Evolutionary conservation across 2,329 filamentous ascomycete species (phyloP), one percentile per base, ranked within the genome.

Genomic region (Thelonectria blattea): DNA sequence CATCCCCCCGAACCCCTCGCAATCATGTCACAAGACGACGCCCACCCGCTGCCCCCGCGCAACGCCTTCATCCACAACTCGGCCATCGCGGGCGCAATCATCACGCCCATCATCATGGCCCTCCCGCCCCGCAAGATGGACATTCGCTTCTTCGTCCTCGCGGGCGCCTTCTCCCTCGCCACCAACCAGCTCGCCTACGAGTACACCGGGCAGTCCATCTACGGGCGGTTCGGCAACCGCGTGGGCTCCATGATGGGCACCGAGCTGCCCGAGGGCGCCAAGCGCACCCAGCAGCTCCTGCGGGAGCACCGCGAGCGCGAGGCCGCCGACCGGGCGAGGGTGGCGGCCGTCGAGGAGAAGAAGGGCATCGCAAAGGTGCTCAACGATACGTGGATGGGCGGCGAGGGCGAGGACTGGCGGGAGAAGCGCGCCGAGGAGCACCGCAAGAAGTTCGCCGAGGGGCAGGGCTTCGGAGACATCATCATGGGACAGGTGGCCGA

Each of bases 401-500:
- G 78, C 39, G 84, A 86, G 71, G 73, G 73, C n/a, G 78, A 80
- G 46, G 79, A 83, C 64, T 87, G 85, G 85, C 77, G 79, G 70
- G 73, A 80, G 74, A 81, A 81, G 78, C 76, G 84, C 62, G 75
- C 79, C 3, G 78, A 78, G 69, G 78, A 81, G 71, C 83, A 86
- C 68, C 77, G 77, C 61, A 81, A 80, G 72, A 83, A 82, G 58
- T 71, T 87, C 41, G 78, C 82, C 52, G 81, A 85, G 62, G 85
- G 85, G 5, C 83, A 81, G 67, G 84, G 84, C 3, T 80, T 85
- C 69, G 81, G 80, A 62, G 83, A 81, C 37, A 76, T 88, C 58
- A 87, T 87, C 55, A 74, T 81, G 62, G 82, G 85, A 9, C 84
- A 87, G 72, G 76, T 87, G 56, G 73, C 74, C n/a, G 84, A 88